Conservation (phyloP, 2,329 filamentous ascomycete species). For the Canariomyces notabilis region DNA sequence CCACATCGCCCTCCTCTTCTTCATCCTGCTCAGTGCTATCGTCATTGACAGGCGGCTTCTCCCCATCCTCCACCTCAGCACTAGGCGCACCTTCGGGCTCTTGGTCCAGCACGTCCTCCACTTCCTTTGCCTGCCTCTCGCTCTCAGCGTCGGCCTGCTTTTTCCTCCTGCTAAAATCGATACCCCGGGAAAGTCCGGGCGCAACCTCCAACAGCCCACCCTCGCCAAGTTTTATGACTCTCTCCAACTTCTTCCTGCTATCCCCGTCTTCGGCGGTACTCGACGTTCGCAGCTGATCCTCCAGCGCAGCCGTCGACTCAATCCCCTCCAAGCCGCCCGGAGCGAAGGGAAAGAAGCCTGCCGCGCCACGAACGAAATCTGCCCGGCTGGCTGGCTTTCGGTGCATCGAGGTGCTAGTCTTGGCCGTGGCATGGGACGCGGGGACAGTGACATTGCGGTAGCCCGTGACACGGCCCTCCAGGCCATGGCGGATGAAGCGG, state of each 20-base stretch:
- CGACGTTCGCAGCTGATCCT: conserved; percentile 63
- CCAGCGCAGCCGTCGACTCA: conserved; percentile 76
- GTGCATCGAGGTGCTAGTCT: conserved; percentile 86
- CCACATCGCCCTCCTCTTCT: conserved; percentile 42
- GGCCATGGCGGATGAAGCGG: conserved; percentile 82
- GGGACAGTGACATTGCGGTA: conserved; percentile 93
- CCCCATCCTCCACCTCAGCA: conserved; percentile 29
- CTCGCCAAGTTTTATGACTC: conserved; percentile 79
- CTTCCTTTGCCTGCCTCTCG: conserved; percentile 62
- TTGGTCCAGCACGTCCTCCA: conserved; percentile 57
- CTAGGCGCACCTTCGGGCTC: conserved; percentile 37
- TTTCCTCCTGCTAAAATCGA: conserved; percentile 62
- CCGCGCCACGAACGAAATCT: conserved; percentile 88
- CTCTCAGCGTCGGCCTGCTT: conserved; percentile 53
- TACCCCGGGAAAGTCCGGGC: conserved; percentile 74
- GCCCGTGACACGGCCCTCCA: conserved; percentile 87
- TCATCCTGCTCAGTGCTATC: conserved; percentile 16
- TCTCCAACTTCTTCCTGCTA: conserved; percentile 58
- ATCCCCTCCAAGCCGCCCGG: conserved; percentile 85
- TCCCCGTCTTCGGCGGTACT: conserved; percentile 39
- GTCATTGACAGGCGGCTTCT: conserved; percentile 26
- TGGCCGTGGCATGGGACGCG: conserved; percentile 82
- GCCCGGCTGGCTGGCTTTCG: conserved; percentile 81
- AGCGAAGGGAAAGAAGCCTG: conserved; percentile 90
- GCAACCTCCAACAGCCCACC: conserved; percentile 75